phyloP scores from a whole-genome alignment of 208 protist species.

The Trypanosoma melophagium region DNA sequence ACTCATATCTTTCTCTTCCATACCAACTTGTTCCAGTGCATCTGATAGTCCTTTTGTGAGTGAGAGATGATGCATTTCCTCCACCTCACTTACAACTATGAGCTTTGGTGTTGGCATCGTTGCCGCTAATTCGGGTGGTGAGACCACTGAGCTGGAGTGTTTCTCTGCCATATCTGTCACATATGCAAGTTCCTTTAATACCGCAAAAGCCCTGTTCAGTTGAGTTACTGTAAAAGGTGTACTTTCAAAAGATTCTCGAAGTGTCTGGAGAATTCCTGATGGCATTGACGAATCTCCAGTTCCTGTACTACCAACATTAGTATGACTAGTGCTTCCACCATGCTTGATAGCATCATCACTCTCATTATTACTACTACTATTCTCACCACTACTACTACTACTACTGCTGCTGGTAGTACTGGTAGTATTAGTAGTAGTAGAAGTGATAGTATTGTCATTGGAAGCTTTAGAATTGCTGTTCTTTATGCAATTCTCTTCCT shows the following conservation, averaged over 20 bases:
- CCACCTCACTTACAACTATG: slow-evolving; percentile 39
- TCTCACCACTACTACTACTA: not conserved
- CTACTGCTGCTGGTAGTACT: not conserved
- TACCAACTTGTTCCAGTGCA: slow-evolving; percentile 37
- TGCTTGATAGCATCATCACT: not conserved
- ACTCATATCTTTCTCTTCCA: slow-evolving; percentile 12
- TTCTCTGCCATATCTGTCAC: slow-evolving; percentile 37
- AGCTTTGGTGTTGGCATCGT: slow-evolving; percentile 31
- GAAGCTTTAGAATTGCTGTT: not conserved
- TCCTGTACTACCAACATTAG: not conserved
- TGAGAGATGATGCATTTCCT: slow-evolving; percentile 42
- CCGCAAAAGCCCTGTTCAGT: slow-evolving; percentile 70
- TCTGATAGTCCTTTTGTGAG: slow-evolving; percentile 52
- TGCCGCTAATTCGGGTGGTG: not conserved
- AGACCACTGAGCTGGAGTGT: slow-evolving; percentile 1
- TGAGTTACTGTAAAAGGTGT: slow-evolving; percentile 69
- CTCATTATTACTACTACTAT: not conserved
- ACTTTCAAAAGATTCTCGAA: slow-evolving; percentile 56
- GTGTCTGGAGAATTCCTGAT: slow-evolving; percentile 7
- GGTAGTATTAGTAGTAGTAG: not conserved
- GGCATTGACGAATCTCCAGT: not conserved
- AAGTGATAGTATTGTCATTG: not conserved
- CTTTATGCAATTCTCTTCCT: not conserved
- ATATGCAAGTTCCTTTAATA: slow-evolving; percentile 73
- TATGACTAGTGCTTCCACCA: not conserved